Evolutionary conservation across 345 rosid genomes (phyloP).

Genomic region (Brassica nigra): DNA sequence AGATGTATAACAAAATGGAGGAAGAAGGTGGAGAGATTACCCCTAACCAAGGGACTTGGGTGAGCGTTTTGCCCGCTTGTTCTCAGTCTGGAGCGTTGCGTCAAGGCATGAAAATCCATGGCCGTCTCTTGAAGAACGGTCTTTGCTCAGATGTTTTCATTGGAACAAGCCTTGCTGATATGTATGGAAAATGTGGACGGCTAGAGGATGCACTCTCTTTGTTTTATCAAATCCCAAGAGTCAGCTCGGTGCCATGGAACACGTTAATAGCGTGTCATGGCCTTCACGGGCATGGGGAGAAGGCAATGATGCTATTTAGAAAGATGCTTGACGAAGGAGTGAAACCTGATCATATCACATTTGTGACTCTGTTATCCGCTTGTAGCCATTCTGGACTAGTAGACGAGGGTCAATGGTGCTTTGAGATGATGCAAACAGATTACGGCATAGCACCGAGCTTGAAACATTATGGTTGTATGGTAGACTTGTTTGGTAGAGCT

Average conservation of each 20-base stretch:
- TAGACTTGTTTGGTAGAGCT: slow-evolving; percentile 61
- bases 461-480: slow-evolving; percentile 68
- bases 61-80: slow-evolving; percentile 58
- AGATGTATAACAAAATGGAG: slow-evolving; percentile 48
- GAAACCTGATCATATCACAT: slow-evolving; percentile 58
- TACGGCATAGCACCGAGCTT: slow-evolving; percentile 48
- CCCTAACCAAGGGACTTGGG: slow-evolving; percentile 62
- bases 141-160: slow-evolving; percentile 45
- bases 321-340: slow-evolving; percentile 53
- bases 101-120: slow-evolving; percentile 57
- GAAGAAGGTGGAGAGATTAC: slow-evolving; percentile 40
- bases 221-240: slow-evolving; percentile 48
- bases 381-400: slow-evolving; percentile 67
- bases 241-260: slow-evolving; percentile 59
- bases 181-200: slow-evolving; percentile 64
- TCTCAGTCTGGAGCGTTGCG: slow-evolving; percentile 55
- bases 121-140: slow-evolving; percentile 44
- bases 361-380: slow-evolving; percentile 56
- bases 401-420: slow-evolving; percentile 54
- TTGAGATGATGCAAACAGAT: slow-evolving; percentile 48
- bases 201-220: slow-evolving; percentile 50
- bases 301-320: slow-evolving; percentile 48
- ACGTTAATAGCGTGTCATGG: slow-evolving; percentile 56
- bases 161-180: slow-evolving; percentile 57
- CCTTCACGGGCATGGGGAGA: slow-evolving; percentile 54